These are phyloP conservation scores for Lentinula sp. DNA, from an alignment of 768 basidiomycete species.

Conservation along the genomic window DNA sequence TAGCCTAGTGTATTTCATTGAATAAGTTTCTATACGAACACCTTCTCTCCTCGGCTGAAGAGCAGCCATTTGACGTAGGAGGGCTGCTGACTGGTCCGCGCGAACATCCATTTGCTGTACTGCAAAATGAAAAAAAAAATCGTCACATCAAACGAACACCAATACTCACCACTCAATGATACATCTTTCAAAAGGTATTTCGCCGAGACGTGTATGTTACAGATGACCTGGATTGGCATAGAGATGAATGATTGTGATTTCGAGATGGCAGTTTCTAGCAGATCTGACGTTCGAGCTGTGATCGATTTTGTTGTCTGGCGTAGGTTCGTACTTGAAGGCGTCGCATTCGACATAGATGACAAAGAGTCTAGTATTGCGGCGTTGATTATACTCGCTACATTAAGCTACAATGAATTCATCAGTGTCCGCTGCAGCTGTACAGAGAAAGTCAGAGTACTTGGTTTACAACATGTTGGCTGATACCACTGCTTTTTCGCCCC, in stretches of 20 bases:
- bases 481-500: constrained; percentile 15
- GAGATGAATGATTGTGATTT: constrained; percentile 8
- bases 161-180: constrained; percentile 31
- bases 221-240: constrained; percentile 6
- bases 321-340: background rate
- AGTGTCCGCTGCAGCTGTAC: background rate
- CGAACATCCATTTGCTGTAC: constrained; percentile 61
- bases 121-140: constrained; percentile 15
- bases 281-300: background rate
- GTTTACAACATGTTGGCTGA: constrained; percentile 31
- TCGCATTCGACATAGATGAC: constrained; percentile 3
- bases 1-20: constrained; percentile 65
- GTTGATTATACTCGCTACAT: constrained; percentile 33
- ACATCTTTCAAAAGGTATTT: constrained; percentile 31
- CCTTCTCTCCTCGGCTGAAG: constrained; percentile 28
- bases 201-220: constrained; percentile 11
- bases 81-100: constrained; percentile 39
- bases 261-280: background rate
- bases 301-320: background rate
- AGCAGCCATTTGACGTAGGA: constrained; percentile 30
- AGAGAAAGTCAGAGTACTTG: constrained; percentile 24
- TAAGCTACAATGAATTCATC: constrained; percentile 27
- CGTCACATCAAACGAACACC: background rate
- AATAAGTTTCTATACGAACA: constrained; percentile 31
- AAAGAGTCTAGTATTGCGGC: constrained; percentile 12